phyloP scores from a whole-genome alignment of 1,284 basidiomycete genomes.

The Vanrija humicola region DNA sequence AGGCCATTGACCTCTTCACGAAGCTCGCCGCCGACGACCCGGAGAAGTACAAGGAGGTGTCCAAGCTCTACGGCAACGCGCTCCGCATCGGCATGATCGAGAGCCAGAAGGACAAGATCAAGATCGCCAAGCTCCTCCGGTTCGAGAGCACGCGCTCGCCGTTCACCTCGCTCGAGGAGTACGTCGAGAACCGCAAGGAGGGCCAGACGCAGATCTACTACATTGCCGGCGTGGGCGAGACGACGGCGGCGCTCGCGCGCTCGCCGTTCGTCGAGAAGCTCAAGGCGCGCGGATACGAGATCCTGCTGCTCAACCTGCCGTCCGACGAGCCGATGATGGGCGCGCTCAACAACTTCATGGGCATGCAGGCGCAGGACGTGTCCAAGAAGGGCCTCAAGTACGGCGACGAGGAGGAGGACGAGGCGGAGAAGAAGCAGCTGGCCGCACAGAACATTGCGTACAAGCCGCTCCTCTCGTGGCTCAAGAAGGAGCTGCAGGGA shows the following conservation, averaged over 20 bases:
- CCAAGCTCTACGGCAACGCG: constrained; percentile 91
- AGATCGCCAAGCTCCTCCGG: constrained; percentile 98
- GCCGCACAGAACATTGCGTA: constrained; percentile 56
- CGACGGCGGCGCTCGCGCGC: constrained; percentile 82
- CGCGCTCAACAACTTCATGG: constrained; percentile 98
- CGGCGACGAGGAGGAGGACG: constrained; percentile 96
- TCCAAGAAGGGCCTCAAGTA: constrained; percentile 99
- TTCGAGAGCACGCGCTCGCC: constrained; percentile 99
- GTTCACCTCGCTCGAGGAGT: constrained; percentile 94
- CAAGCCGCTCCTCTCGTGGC: constrained; percentile 84
- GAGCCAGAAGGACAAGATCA: constrained; percentile 97
- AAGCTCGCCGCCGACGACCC: constrained; percentile 97
- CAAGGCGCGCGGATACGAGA: constrained; percentile 99
- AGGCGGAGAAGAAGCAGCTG: constrained; percentile 75
- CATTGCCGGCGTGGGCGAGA: constrained; percentile 83
- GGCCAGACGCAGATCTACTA: constrained; percentile 99
- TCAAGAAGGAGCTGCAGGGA: constrained; percentile 96
- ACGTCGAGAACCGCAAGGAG: constrained; percentile 99
- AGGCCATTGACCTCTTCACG: constrained; percentile 88
- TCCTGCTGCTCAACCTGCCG: constrained; percentile 95
- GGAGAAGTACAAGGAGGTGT: constrained; percentile 98
- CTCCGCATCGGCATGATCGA: constrained; percentile 99
- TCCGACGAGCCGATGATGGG: constrained; percentile 97
- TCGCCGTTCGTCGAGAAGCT: constrained; percentile 99
- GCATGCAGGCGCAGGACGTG: constrained; percentile 96